Evolutionary conservation across 768 basidiomycete species (phyloP).

Genomic region (Lentinula sp.): DNA sequence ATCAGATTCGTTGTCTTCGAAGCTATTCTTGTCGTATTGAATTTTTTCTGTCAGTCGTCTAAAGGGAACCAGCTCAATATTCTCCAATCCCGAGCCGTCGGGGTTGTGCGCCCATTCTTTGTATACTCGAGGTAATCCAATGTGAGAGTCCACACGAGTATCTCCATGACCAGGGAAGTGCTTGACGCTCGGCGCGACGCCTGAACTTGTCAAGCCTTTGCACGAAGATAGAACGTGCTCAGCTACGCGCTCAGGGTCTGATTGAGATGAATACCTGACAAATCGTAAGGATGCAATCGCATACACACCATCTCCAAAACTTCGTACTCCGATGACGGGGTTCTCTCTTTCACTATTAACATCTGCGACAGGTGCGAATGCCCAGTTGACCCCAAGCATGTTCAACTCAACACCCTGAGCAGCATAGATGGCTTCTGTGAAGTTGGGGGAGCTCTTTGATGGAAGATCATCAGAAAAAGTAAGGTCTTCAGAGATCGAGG

Average conservation of each 20-base stretch:
- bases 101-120: constrained; percentile 21
- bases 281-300: too few relatives aligned
- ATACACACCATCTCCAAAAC: constrained; percentile 60
- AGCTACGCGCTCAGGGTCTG: constrained; percentile 51
- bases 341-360: constrained; percentile 66
- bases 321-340: constrained; percentile 70
- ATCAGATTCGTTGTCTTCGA: constrained; percentile 29
- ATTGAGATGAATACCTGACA: background rate
- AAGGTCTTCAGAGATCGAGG: constrained; percentile 35
- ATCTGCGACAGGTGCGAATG: constrained; percentile 64
- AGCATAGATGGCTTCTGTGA: constrained; percentile 35
- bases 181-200: constrained; percentile 57
- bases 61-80: background rate
- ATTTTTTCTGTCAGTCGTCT: constrained; percentile 29
- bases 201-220: constrained; percentile 38
- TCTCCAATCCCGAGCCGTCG: background rate
- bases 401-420: constrained; percentile 53
- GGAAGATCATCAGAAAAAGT: background rate
- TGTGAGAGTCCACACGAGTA: constrained; percentile 66
- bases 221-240: constrained; percentile 41
- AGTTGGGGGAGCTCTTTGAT: constrained; percentile 20
- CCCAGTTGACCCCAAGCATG: constrained; percentile 65
- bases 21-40: constrained; percentile 44
- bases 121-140: constrained; percentile 54
- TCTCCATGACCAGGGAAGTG: constrained; percentile 77